These are phyloP conservation scores for Marchantia paleacea DNA, from an alignment of 225 moss, liverwort and hornwort genomes.

Conservation along the genomic window DNA sequence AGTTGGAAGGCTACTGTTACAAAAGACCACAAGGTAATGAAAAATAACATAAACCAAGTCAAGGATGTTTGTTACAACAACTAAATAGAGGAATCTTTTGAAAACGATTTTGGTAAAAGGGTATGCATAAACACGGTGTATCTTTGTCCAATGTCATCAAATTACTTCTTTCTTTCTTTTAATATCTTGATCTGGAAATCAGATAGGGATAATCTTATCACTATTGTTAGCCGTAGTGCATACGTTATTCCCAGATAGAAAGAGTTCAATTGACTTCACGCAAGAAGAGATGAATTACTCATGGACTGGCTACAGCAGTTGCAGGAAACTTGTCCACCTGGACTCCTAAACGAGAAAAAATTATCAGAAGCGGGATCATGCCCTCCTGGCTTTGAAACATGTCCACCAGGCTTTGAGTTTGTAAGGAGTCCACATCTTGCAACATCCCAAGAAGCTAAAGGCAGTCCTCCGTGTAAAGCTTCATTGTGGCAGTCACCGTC, in stretches of 20 bases:
- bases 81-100: too few species aligned
- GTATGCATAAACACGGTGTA: too few species aligned
- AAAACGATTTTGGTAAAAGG: too few species aligned
- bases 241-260: too few species aligned
- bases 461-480: conserved; percentile 14
- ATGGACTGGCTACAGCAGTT: not conserved
- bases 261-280: too few species aligned
- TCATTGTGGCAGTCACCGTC: conserved; percentile 27
- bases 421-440: conserved; percentile 13
- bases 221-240: too few species aligned
- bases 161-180: too few species aligned
- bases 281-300: not conserved
- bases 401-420: conserved; percentile 32
- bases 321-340: conserved; percentile 7
- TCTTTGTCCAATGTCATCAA: too few species aligned
- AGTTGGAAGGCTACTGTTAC: not conserved
- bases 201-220: too few species aligned
- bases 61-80: too few species aligned
- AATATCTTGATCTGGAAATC: too few species aligned
- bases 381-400: conserved; percentile 33
- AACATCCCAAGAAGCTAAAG: conserved; percentile 12
- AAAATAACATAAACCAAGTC: not conserved
- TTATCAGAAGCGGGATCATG: conserved; percentile 2
- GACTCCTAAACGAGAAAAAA: conserved; percentile 2
- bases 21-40: not conserved